Evolutionary conservation across 169 alveolate genomes (phyloP).

Genomic region (Hammondia hammondi): DNA sequence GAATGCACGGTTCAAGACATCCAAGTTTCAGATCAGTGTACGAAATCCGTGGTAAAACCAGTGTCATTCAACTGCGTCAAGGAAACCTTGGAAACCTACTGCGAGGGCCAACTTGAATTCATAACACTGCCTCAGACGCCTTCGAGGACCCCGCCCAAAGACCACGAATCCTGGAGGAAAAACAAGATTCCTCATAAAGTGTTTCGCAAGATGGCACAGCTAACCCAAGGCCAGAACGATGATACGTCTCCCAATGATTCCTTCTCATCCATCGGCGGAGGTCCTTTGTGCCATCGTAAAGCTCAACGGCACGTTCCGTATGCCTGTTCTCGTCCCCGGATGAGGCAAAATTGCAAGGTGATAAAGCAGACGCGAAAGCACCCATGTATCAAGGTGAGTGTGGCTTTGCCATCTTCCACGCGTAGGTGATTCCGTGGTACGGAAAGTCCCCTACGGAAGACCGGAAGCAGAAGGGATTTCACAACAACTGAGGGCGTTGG

Average conservation of each 20-base stretch:
- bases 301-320: neutral
- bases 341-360: neutral
- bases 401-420: neutral
- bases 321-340: neutral
- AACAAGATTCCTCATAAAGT: neutral
- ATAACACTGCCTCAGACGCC: neutral
- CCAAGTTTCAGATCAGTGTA: neutral
- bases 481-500: no score
- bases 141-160: neutral
- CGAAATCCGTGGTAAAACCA: neutral
- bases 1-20: neutral
- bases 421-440: no score
- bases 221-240: neutral
- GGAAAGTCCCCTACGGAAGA: no score
- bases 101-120: neutral
- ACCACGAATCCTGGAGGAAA: neutral
- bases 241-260: neutral
- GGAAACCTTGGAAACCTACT: neutral
- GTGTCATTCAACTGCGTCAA: neutral
- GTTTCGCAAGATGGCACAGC: neutral
- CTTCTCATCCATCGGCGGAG: neutral
- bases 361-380: neutral
- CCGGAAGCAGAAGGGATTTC: no score
- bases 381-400: slow-evolving; percentile 11
- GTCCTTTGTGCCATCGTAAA: neutral